Percentiles rank a stretch among this genome's conserved stretches.
Evolutionary conservation across 306 rosid species (phyloP).

Genomic region (Lathyrus tuberosus): DNA sequence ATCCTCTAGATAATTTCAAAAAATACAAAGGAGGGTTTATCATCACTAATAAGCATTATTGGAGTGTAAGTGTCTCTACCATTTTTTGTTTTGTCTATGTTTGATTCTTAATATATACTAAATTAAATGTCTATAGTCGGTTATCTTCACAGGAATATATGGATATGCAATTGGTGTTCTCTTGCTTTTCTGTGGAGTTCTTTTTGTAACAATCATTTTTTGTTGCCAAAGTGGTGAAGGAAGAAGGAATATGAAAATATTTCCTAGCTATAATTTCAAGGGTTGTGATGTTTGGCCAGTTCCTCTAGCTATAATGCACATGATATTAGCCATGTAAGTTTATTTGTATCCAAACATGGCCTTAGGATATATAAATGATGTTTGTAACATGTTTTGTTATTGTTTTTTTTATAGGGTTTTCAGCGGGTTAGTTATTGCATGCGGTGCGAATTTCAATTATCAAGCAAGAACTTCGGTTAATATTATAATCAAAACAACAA

Average conservation of each 20-base stretch:
- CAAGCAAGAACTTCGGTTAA: constrained; percentile 55
- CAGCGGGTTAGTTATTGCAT: constrained; percentile 61
- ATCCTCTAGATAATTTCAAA: constrained; percentile 60
- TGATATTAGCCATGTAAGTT: constrained; percentile 66
- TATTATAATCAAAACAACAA: constrained; percentile 60
- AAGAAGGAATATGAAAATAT: constrained; percentile 32
- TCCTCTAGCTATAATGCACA: constrained; percentile 49
- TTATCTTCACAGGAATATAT: constrained; percentile 65
- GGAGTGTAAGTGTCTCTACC: constrained; percentile 60
- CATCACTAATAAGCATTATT: constrained; percentile 75
- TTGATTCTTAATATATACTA: neutral
- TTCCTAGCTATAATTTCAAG: constrained; percentile 33
- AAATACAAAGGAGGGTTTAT: constrained; percentile 73
- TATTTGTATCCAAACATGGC: neutral
- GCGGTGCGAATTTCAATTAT: constrained; percentile 55
- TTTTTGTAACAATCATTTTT: constrained; percentile 31
- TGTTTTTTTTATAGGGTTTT: constrained; percentile 52
- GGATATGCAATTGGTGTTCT: constrained; percentile 69
- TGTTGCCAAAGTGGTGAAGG: constrained; percentile 45
- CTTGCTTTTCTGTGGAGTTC: constrained; percentile 62
- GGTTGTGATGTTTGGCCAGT: constrained; percentile 41
- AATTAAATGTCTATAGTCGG: constrained; percentile 59
- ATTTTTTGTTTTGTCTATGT: neutral
- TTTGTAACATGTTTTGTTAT: neutral
- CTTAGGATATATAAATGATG: neutral